A percentile compares a stretch with the other conserved stretches of the same genome.
Evolutionary conservation across 164 flowering plant genomes (phyloP).

Genomic region (Tinospora cordifolia): DNA sequence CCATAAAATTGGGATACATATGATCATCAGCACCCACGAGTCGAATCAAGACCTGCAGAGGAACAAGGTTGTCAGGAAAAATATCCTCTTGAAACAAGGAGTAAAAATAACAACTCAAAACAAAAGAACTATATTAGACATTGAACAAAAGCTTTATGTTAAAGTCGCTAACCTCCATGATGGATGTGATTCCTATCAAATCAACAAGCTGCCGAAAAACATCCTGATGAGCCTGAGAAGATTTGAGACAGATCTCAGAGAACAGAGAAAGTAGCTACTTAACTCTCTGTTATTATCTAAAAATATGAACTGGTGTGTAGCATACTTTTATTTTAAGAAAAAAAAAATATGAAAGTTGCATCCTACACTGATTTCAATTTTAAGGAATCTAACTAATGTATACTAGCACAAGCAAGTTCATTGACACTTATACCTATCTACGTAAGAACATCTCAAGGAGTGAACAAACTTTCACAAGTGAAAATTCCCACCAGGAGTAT

Average conservation of each 20-base stretch:
- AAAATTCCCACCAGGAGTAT: too few relatives aligned
- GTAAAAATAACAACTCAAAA: background rate
- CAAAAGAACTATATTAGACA: background rate
- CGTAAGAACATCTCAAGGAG: background rate
- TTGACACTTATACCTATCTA: background rate
- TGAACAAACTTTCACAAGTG: background rate
- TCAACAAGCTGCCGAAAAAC: conserved; percentile 79
- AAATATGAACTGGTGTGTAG: background rate
- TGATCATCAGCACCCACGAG: conserved; percentile 94
- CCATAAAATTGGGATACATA: conserved; percentile 70
- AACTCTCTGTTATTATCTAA: background rate
- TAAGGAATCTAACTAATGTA: background rate
- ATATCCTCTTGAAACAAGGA: background rate
- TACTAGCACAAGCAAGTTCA: background rate
- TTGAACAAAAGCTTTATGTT: background rate
- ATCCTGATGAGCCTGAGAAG: conserved; percentile 67
- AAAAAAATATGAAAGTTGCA: background rate
- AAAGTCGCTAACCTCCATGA: conserved; percentile 79
- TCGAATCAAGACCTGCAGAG: conserved; percentile 71
- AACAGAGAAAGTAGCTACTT: background rate
- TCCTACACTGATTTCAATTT: background rate
- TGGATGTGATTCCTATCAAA: conserved; percentile 95
- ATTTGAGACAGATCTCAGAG: background rate
- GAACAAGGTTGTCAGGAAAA: conserved; percentile 14
- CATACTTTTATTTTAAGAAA: background rate